Base-by-base conservation (phyloP, 139 green algal species). In the Astrephomene gubernaculifera region DNA sequence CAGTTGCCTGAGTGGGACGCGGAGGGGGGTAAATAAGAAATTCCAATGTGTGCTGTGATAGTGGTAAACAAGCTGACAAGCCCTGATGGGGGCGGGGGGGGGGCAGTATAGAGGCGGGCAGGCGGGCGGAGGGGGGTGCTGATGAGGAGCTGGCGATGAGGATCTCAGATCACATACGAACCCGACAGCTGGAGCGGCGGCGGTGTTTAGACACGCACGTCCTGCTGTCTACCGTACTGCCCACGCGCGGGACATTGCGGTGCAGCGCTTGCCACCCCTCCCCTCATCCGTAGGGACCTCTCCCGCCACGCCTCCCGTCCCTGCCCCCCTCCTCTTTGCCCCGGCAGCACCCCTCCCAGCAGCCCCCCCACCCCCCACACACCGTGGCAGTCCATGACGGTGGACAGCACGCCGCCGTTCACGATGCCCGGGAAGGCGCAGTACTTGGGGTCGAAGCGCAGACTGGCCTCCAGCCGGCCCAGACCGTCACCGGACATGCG, bases 311-410 rank as follows among this genome's bases (percentile, higher is more conserved):
- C 4, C 4, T 35, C 38, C 1, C 4, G 22, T 27, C 38, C 41
- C 41, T 38, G 27, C 27, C 7, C 6, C 41, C 5, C 43, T 45
- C 27, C 69, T 25, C 25, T 12, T 27, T 41, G 69, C 10, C 1
- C 19, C 38, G 35, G 9, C 6, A 27, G 5, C 31, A 41, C 63
- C n/a, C n/a, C n/a, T 41, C n/a, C 63, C 63, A 43, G 22, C 63
- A 39, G n/a, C 63, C 7, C 63, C 67, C 29, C 45, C 80, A n/a
- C 7, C 61, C 65, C 1, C 35, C 74, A 83, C 85, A 90, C 92
- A 72, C 89, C 89, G 68, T 97, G 95, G 87, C 95, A 98, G 88
- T 98, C 95, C 63, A 98, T 92, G 29, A 96, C 39, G 2, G 92
- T 92, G 33, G 86, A 91, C 0, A 98, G 78, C 29, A 96, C 89